Evolutionary conservation across 768 basidiomycete species (phyloP), one percentile per base, ranked within the genome.

Genomic region (Boletus bicolor): DNA sequence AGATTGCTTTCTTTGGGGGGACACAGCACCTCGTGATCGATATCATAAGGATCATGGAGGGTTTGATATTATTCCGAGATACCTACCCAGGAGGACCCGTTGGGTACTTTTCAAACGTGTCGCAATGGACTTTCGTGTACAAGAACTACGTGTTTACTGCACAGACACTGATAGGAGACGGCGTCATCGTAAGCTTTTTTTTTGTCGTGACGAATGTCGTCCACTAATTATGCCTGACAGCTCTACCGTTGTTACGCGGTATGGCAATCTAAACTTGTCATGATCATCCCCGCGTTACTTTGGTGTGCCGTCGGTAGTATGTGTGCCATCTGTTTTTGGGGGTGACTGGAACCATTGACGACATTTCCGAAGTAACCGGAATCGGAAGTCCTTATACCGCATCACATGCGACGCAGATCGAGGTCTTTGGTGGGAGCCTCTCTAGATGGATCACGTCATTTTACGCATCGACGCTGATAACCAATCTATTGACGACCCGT

Each of bases 371-470:
- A 64, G 67, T 44, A 11, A 67, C 70, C 26, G 57, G 66, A 26
- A 41, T 66, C 42, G 35, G n/a, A 53, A 47, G 61, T 51, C 30
- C 61, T 24, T 60, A 63, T 30, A 59, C 51, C 15, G 62, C 60
- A 15, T 62, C 66, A 3, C 48, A 17, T 6, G 15, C 51, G 10
- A 44, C 43, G 0, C 51, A 57, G 1, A n/a, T 28, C 2, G 58
- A 63, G 10, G 64, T 75, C 15, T 77, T 74, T 51, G 61, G 46
- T 3, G 56, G 46, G 3, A 55, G 37, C 19, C 64, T 70, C 15
- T 61, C 67, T 0, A 51, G 53, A 12, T 77, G 75, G 75, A 69
- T 76, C 50, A 71, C 61, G 0, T 55, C 72, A 5, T 73, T 72
- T 48, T 75, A 68, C 57, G 54, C 60, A 0, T 62, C 62, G 4